Evolutionary conservation across 345 rosid species (phyloP).

Genomic region (Xanthoceras sorbifolium): DNA sequence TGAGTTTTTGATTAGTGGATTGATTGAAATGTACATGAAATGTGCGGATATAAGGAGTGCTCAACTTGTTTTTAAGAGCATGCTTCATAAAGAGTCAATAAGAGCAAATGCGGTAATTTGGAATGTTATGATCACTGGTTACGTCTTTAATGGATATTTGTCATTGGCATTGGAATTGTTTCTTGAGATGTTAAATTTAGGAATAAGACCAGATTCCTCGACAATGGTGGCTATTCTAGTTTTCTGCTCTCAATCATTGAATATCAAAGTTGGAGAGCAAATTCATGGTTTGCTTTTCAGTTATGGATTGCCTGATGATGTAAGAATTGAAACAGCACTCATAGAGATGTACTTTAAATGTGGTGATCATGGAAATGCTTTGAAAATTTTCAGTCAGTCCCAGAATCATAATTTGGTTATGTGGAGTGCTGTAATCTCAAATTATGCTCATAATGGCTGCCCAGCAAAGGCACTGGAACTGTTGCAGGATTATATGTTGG

Average conservation of each 20-base stretch:
- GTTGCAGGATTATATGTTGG: constrained; percentile 32
- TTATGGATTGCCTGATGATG: too few species aligned
- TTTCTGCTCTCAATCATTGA: too few species aligned
- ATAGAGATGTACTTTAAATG: too few species aligned
- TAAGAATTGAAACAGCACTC: too few species aligned
- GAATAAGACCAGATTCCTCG: constrained; percentile 38
- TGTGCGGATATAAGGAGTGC: constrained; percentile 39
- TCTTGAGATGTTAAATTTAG: constrained; percentile 37
- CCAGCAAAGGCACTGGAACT: too few species aligned
- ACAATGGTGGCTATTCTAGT: constrained; percentile 40
- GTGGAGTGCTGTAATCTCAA: too few species aligned
- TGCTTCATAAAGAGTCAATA: constrained; percentile 15
- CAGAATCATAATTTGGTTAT: too few species aligned
- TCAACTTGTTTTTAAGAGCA: constrained; percentile 30
- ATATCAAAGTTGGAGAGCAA: too few species aligned
- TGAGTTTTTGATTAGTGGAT: constrained; percentile 38
- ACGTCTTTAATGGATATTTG: constrained; percentile 32
- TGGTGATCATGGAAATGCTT: too few species aligned
- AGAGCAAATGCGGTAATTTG: constrained; percentile 38
- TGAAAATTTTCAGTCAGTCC: too few species aligned
- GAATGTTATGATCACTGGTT: constrained; percentile 52
- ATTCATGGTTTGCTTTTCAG: too few species aligned
- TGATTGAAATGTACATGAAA: constrained; percentile 52
- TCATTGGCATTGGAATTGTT: constrained; percentile 35
- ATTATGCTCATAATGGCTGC: too few species aligned